Evolutionary conservation across 176 grass and related monocot genomes (phyloP).

Genomic region (Cocos nucifera): DNA sequence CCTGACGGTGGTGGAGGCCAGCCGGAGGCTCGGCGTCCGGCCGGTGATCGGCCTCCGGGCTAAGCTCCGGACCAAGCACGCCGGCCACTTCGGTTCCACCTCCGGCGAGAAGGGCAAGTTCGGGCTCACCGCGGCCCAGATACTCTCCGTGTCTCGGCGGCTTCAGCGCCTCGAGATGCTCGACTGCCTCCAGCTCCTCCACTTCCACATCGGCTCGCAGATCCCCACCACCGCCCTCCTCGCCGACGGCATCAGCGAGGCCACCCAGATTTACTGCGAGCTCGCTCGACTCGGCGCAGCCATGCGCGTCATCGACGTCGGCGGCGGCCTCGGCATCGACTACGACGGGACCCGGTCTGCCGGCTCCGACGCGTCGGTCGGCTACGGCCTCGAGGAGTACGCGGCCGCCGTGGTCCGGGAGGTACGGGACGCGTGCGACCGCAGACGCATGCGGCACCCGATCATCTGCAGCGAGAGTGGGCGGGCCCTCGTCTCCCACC

Average conservation of each 20-base stretch:
- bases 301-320: constrained; percentile 19
- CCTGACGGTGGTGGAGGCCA: constrained; percentile 1
- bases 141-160: constrained; percentile 7
- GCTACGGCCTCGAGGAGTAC: constrained; percentile 7
- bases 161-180: constrained; percentile 8
- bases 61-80: constrained; percentile 21
- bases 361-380: constrained; percentile 9
- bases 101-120: constrained; percentile 20
- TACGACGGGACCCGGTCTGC: constrained; percentile 11
- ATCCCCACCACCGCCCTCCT: constrained; percentile 12
- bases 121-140: constrained; percentile 15
- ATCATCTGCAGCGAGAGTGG: constrained; percentile 20
- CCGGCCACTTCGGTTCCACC: constrained; percentile 18
- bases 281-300: constrained; percentile 6
- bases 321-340: constrained; percentile 16
- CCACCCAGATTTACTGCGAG: constrained; percentile 15
- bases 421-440: constrained; percentile 5
- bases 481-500: constrained; percentile 11
- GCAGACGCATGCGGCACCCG: constrained; percentile 1
- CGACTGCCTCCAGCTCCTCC: constrained; percentile 18
- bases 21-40: constrained; percentile 2
- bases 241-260: constrained; percentile 12
- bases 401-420: constrained; percentile 4
- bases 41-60: constrained; percentile 14
- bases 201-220: constrained; percentile 21